Evolutionary conservation across 139 green algal genomes (phyloP).

Genomic region (Chlorella vulgaris): DNA sequence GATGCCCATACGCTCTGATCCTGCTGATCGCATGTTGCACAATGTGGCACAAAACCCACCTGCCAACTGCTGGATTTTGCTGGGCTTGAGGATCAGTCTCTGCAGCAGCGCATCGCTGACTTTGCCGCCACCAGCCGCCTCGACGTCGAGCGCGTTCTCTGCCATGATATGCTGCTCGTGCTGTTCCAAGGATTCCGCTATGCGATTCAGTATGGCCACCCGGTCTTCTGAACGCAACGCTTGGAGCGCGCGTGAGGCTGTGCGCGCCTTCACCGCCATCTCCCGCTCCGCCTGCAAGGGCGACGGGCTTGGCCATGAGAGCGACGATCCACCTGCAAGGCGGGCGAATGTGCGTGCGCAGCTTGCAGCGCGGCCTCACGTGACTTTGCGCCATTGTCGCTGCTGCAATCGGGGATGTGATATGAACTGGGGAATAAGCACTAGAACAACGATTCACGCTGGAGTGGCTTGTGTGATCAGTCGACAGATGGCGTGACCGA

Average conservation of each 20-base stretch:
- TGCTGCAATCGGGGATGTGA: too few species aligned
- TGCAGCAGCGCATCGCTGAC: slow-evolving; percentile 86
- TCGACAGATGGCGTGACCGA: too few species aligned
- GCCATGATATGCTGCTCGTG: slow-evolving; percentile 80
- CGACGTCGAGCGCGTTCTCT: slow-evolving; percentile 86
- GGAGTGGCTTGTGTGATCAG: too few species aligned
- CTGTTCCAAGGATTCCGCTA: slow-evolving; percentile 82
- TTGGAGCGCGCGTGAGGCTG: slow-evolving; percentile 82
- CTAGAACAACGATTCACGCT: too few species aligned
- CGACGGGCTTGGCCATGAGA: too few species aligned
- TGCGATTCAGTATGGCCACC: slow-evolving; percentile 69
- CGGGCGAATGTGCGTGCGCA: too few species aligned
- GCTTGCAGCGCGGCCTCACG: too few species aligned
- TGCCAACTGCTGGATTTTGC: slow-evolving; percentile 91
- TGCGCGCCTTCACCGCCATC: slow-evolving; percentile 62
- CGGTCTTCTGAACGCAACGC: slow-evolving; percentile 71
- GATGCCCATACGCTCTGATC: too few species aligned
- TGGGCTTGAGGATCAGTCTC: slow-evolving; percentile 91
- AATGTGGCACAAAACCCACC: background rate
- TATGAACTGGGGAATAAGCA: too few species aligned
- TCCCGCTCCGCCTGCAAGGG: slow-evolving; percentile 21
- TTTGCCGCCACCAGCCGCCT: slow-evolving; percentile 47
- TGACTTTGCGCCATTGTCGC: too few species aligned
- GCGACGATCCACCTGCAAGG: too few species aligned
- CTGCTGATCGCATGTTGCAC: background rate